phyloP scores from a whole-genome alignment of 192 early-diverging fungal genomes.

The Linnemannia exigua region DNA sequence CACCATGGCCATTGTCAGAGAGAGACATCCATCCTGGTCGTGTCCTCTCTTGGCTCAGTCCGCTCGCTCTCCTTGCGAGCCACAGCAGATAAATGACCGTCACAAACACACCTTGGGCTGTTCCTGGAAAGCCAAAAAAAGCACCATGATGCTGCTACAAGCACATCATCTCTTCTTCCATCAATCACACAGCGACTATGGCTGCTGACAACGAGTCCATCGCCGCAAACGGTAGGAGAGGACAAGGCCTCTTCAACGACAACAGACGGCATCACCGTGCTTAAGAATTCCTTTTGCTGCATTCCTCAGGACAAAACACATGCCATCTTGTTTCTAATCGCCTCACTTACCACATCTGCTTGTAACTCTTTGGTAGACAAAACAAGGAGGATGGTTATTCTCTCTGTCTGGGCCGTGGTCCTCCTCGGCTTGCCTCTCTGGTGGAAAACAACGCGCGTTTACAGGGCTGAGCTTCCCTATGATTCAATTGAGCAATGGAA shows the following conservation, averaged over 20 bases:
- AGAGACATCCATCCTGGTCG: too few species aligned
- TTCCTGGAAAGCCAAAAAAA: not conserved
- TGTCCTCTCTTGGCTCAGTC: too few species aligned
- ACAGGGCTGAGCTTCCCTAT: slow-evolving; percentile 80
- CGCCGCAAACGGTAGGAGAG: not conserved
- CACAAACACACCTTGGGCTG: not conserved
- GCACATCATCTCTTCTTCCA: not conserved
- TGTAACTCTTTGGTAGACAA: slow-evolving; percentile 22
- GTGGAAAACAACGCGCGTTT: slow-evolving; percentile 86
- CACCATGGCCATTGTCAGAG: too few species aligned
- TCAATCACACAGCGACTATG: not conserved
- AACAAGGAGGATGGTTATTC: slow-evolving; percentile 56
- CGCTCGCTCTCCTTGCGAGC: too few species aligned
- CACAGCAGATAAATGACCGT: not conserved
- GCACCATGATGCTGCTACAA: not conserved
- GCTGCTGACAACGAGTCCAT: not conserved
- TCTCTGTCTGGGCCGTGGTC: slow-evolving; percentile 70
- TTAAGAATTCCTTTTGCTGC: too few species aligned
- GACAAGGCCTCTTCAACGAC: not conserved
- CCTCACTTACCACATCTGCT: too few species aligned
- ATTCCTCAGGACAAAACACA: too few species aligned
- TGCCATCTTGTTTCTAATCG: too few species aligned
- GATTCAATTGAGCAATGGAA: slow-evolving; percentile 71
- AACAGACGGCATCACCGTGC: not conserved
- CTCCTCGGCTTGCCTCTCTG: slow-evolving; percentile 80